A percentile compares a stretch with the other conserved stretches of the same genome.
These are phyloP conservation scores for Waitea zeae DNA, from an alignment of 1,284 basidiomycete species.

Conservation along the genomic window DNA sequence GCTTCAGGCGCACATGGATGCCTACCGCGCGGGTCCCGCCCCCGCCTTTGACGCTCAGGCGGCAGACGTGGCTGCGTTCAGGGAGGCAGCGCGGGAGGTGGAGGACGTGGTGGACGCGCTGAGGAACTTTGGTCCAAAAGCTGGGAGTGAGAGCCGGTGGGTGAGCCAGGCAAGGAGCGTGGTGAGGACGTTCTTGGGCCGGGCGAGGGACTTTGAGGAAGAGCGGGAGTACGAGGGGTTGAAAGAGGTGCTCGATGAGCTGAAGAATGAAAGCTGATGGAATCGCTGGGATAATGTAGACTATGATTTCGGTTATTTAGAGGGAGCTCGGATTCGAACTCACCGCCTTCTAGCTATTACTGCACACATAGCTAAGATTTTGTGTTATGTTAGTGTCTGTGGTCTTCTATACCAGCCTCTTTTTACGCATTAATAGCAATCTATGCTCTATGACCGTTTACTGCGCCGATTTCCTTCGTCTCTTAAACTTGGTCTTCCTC, in stretches of 20 bases:
- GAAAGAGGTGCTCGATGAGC: slow-evolving; percentile 38
- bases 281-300: no score
- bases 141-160: slow-evolving; percentile 48
- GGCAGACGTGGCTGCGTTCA: slow-evolving; percentile 47
- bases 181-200: slow-evolving; percentile 76
- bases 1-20: slow-evolving; percentile 67
- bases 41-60: slow-evolving; percentile 50
- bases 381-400: no score
- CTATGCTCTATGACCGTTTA: no score
- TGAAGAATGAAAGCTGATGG: no score
- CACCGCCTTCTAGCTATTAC: no score
- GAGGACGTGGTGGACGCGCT: slow-evolving; percentile 74
- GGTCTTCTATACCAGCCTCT: no score
- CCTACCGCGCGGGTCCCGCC: slow-evolving; percentile 61
- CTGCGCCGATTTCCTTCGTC: no score
- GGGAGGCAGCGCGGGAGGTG: slow-evolving; percentile 60
- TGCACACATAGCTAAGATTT: no score
- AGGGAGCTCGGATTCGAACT: no score
- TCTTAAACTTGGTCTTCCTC: no score
- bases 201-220: slow-evolving; percentile 71
- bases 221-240: slow-evolving; percentile 72
- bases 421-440: no score
- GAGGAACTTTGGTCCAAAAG: slow-evolving; percentile 65
- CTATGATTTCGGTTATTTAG: no score
- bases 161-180: slow-evolving; percentile 75